Evolutionary conservation across 768 basidiomycete genomes (phyloP), one percentile per base, ranked within the genome.

Genomic region (Pluteus cervinus): DNA sequence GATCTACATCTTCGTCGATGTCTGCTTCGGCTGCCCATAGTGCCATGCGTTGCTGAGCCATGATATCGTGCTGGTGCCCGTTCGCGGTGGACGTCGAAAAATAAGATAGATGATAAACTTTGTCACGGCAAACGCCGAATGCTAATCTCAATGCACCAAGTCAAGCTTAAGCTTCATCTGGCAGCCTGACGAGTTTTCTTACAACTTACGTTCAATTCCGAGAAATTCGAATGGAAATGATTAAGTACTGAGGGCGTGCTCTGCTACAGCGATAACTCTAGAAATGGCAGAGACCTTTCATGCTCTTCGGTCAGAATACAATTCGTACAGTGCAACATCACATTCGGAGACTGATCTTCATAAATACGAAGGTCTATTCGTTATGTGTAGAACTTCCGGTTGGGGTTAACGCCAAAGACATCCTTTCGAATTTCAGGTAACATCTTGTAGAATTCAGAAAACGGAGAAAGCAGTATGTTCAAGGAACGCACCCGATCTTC

Each of bases 401-500:
- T 97, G 60, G 77, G 73, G 60, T 97, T 97, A 23, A 70, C 60
- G 11, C 94, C 94, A 49, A 94, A 98, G 30, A 97, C 69, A 50
- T 91, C 85, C 45, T 70, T 71, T 49, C 94, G 71, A 49, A 98
- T 89, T 64, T 96, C 92, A 2, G 94, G 94, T 17, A 98, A 69
- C 94, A 97, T 97, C 89, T 94, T 28, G 25, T 7, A 14, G 17
- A 33, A 30, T 30, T 37, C 15, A 31, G 18, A 17, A 15, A 25
- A 11, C 29, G 32, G 18, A 32, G n/a, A 26, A 33, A 12, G 6
- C 17, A 31, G 14, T 12, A 10, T 14, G 0, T 18, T 33, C 22
- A 26, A 18, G 4, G 29, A 41, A 10, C 80, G 45, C 45, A 89
- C 91, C 63, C 85, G 74, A 54, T 96, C 89, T 62, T 97, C 92